phyloP scores from a whole-genome alignment of 2,329 filamentous ascomycete species.

The Lomentospora prolificans region DNA sequence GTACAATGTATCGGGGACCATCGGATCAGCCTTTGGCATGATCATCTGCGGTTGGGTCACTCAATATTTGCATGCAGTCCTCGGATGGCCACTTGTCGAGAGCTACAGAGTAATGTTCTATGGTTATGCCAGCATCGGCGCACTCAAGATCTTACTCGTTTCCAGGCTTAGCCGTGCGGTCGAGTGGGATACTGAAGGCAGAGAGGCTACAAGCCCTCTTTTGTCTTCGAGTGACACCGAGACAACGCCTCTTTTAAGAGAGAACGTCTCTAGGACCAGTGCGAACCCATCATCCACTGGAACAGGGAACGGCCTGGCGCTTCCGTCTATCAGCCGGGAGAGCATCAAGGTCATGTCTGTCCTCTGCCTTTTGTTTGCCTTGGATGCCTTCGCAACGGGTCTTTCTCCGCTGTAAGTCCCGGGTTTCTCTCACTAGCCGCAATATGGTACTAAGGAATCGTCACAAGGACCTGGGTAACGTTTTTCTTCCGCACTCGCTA shows the following conservation, averaged over 20 bases:
- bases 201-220: neutral
- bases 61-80: slow-evolving; percentile 31
- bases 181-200: slow-evolving; percentile 23
- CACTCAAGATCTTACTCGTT: slow-evolving; percentile 44
- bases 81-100: slow-evolving; percentile 31
- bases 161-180: slow-evolving; percentile 36
- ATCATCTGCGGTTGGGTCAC: slow-evolving; percentile 50
- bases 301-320: slow-evolving; percentile 17
- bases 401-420: slow-evolving; percentile 49
- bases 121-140: slow-evolving; percentile 45
- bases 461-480: slow-evolving; percentile 46
- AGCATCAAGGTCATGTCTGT: slow-evolving; percentile 45
- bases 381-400: slow-evolving; percentile 63
- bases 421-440: slow-evolving; percentile 29
- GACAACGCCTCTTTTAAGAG: neutral
- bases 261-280: neutral
- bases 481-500: slow-evolving; percentile 44
- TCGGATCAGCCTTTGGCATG: slow-evolving; percentile 51
- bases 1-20: slow-evolving; percentile 49
- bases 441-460: slow-evolving; percentile 28
- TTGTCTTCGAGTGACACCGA: neutral
- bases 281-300: slow-evolving; percentile 1
- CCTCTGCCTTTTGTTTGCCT: slow-evolving; percentile 55
- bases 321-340: slow-evolving; percentile 48
- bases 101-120: slow-evolving; percentile 49